Conservation (phyloP, 2,329 filamentous ascomycete species). For the Botrytis paeoniae region DNA sequence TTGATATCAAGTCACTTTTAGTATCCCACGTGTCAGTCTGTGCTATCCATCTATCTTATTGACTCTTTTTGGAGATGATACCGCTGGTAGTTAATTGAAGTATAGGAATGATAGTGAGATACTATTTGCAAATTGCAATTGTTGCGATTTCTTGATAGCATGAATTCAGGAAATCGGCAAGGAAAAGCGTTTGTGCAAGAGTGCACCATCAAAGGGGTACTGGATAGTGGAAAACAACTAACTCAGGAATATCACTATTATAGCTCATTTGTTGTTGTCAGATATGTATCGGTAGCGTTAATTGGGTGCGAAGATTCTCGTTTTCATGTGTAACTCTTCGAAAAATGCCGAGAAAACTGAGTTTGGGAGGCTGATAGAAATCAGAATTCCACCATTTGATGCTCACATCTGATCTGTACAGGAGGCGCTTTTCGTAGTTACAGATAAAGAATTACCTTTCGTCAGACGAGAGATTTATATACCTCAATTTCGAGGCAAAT, state of each 20-base stretch:
- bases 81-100: too few species aligned
- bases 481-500: not conserved
- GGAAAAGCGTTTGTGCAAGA: accelerated
- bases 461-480: not conserved
- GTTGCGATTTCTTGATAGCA: not conserved
- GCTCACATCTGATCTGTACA: not conserved
- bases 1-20: not conserved
- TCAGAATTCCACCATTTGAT: not conserved
- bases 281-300: not conserved
- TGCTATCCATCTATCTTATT: not conserved
- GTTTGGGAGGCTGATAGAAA: not conserved
- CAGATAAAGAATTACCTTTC: accelerated
- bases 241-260: accelerated
- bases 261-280: not conserved
- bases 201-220: accelerated
- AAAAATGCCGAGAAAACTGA: not conserved
- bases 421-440: not conserved
- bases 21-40: not conserved
- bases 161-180: not conserved
- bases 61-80: too few species aligned
- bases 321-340: accelerated
- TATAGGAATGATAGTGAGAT: accelerated
- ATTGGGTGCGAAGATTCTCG: not conserved
- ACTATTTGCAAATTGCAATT: not conserved
- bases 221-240: not conserved